Base-by-base conservation (phyloP, 2,329 filamentous ascomycete genomes). In the Chaetomium olivaceum region DNA sequence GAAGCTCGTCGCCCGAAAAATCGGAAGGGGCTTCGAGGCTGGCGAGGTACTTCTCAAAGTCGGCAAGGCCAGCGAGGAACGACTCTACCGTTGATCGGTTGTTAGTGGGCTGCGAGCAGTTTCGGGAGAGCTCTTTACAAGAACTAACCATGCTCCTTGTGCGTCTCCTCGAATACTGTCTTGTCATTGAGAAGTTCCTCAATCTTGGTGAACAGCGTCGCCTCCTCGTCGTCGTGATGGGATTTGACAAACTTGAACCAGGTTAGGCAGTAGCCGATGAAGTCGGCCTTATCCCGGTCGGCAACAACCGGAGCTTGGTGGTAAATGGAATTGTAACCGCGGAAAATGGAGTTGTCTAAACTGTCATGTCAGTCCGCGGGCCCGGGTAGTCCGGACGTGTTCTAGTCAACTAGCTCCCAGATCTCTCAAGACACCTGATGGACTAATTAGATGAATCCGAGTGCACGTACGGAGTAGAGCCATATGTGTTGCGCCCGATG, bases 271-370 rank as follows among this genome's bases (percentile, higher is more conserved):
- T 89, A 89, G 21, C 80, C 80, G 61, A 88, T 75, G 69, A 89
- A 89, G 73, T 84, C 82, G 57, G 76, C 73, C 73, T 82, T 82
- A 73, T 88, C 85, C n/a, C 74, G 74, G 2, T 80, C 79, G 11
- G 79, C 73, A 51, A 88, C 75, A 70, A 83, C 77, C 12, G 81
- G 80, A 0, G 85, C 85, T 74, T 89, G 87, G 50, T 83, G 80
- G 73, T 85, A 87, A 72, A 89, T 87, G 71, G 81, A 83, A 75
- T 89, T 89, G 78, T 85, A 87, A 62, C 85, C 85, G 51, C 87
- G 84, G 68, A 89, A 83, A 71, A 89, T 84, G 63, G 83, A 78
- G 71, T 89, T 89, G 79, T 89, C 66, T 68, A 33, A 16, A 19
- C 4, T 29, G 9, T 7, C 16, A n/a, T 27, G 86, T 59, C 29